phyloP scores from a whole-genome alignment of 805 yeast genomes.

The Dipodascopsis tothii region DNA sequence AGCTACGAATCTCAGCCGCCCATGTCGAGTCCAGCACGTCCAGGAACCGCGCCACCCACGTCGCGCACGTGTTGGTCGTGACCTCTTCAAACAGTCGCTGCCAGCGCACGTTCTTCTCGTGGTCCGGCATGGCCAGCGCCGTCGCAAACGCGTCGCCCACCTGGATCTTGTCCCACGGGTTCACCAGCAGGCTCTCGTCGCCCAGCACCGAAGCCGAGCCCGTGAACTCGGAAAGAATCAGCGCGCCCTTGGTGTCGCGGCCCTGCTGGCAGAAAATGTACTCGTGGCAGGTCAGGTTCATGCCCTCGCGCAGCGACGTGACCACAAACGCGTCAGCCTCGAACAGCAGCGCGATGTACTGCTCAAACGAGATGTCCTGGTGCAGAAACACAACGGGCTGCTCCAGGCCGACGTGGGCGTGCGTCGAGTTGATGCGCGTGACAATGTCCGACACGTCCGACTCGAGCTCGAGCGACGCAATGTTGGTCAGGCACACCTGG shows the following conservation, averaged over 20 bases:
- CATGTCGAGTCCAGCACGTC: slow-evolving; percentile 10
- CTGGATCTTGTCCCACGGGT: slow-evolving; percentile 80
- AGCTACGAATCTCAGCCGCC: too few relatives aligned
- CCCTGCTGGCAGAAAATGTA: slow-evolving; percentile 63
- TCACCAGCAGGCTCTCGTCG: slow-evolving; percentile 63
- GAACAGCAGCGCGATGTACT: slow-evolving; percentile 73
- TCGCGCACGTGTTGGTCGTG: slow-evolving; percentile 19
- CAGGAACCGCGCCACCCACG: slow-evolving; percentile 20
- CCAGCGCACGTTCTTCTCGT: slow-evolving; percentile 62
- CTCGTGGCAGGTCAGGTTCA: slow-evolving; percentile 94
- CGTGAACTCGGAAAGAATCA: slow-evolving; percentile 84
- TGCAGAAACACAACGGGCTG: slow-evolving; percentile 76
- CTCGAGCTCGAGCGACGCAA: slow-evolving; percentile 52
- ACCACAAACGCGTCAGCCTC: slow-evolving; percentile 88
- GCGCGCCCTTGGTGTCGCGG: slow-evolving; percentile 47
- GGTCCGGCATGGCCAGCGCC: slow-evolving; percentile 57
- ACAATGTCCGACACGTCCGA: slow-evolving; percentile 67
- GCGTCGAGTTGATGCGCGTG: slow-evolving; percentile 68
- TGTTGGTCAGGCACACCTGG: slow-evolving; percentile 66
- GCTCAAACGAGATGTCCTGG: slow-evolving; percentile 82
- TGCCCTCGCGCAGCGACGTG: slow-evolving; percentile 89
- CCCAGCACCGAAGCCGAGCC: slow-evolving; percentile 80
- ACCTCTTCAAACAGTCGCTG: slow-evolving; percentile 25
- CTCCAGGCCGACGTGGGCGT: slow-evolving; percentile 57
- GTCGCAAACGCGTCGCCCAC: slow-evolving; percentile 55